A percentile compares a stretch with the other conserved stretches of the same genome.
Evolutionary conservation across 306 rosid genomes (phyloP).

Genomic region (Casuarina cunninghamiana): DNA sequence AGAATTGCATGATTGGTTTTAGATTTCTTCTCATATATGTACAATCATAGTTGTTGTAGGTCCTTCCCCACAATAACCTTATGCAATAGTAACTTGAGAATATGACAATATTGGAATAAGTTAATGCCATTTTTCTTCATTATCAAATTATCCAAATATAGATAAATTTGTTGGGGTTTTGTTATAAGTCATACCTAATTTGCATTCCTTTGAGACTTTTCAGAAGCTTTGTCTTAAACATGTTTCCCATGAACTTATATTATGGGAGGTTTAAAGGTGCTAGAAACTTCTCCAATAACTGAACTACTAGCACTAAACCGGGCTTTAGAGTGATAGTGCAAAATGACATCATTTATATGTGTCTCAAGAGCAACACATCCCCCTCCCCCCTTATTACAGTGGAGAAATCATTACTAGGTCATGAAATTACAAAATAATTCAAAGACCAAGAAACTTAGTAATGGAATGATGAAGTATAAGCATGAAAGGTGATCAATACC

Average conservation of each 20-base stretch:
- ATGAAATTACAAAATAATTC: slow-evolving; percentile 11
- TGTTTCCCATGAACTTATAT: slow-evolving; percentile 62
- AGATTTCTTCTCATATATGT: slow-evolving; percentile 3
- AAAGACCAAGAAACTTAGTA: slow-evolving; percentile 4
- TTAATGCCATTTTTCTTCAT: not conserved
- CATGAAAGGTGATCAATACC: slow-evolving; percentile 40
- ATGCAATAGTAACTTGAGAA: not conserved
- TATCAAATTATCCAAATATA: not conserved
- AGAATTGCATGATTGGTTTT: slow-evolving; percentile 5
- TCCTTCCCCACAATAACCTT: not conserved
- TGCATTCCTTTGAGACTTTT: slow-evolving; percentile 74
- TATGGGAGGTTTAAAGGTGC: slow-evolving; percentile 51
- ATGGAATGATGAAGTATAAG: slow-evolving; percentile 7
- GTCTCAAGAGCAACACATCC: slow-evolving; percentile 95
- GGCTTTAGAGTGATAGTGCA: slow-evolving; percentile 83
- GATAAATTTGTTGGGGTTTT: slow-evolving; percentile 8
- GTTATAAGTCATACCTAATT: slow-evolving; percentile 59
- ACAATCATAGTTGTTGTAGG: not conserved
- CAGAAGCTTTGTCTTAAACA: slow-evolving; percentile 67
- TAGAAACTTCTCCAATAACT: slow-evolving; percentile 54
- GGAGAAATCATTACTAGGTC: slow-evolving; percentile 16
- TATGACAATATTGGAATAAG: too few species aligned
- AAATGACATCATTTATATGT: slow-evolving; percentile 91
- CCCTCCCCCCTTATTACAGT: slow-evolving; percentile 81
- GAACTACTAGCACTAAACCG: slow-evolving; percentile 54